Evolutionary conservation across 2,329 filamentous ascomycete species (phyloP).

Genomic region (Sordariomycetes sp.): DNA sequence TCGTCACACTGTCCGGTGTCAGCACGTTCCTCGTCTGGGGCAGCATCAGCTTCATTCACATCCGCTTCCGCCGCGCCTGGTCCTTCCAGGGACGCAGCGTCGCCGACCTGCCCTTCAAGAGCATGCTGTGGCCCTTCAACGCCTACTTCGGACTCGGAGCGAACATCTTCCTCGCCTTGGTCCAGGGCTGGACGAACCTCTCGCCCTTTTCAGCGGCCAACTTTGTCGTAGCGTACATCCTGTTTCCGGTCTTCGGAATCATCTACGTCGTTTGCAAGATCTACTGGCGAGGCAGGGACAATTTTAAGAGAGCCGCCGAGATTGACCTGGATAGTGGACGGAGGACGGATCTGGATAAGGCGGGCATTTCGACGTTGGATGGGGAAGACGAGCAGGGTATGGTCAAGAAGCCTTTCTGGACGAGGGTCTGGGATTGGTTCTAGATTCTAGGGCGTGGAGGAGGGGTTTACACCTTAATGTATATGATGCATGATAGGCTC

Average conservation of each 20-base stretch:
- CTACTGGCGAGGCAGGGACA: slow-evolving; percentile 38
- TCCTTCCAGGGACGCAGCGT: slow-evolving; percentile 43
- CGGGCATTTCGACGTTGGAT: slow-evolving; percentile 18
- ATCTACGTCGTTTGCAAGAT: slow-evolving; percentile 49
- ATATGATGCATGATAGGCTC: no score
- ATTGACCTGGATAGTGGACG: slow-evolving; percentile 49
- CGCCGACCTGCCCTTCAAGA: slow-evolving; percentile 45
- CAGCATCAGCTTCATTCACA: slow-evolving; percentile 60
- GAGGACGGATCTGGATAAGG: slow-evolving; percentile 43
- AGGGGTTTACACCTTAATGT: no score
- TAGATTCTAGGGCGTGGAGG: no score
- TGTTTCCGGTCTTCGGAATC: slow-evolving; percentile 48
- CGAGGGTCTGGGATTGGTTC: slow-evolving; percentile 29
- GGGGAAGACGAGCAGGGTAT: slow-evolving; percentile 7
- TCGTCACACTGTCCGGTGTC: slow-evolving; percentile 61
- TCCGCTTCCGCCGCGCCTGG: slow-evolving; percentile 62
- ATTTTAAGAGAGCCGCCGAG: slow-evolving; percentile 36
- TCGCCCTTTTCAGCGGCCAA: slow-evolving; percentile 46
- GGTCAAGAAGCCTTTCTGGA: slow-evolving; percentile 28
- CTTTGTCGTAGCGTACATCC: slow-evolving; percentile 57
- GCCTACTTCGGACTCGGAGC: slow-evolving; percentile 49
- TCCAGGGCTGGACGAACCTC: slow-evolving; percentile 54
- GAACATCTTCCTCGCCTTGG: slow-evolving; percentile 49
- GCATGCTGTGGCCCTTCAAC: slow-evolving; percentile 45
- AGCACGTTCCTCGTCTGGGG: slow-evolving; percentile 67